Evolutionary conservation across 805 yeast species (phyloP).

Genomic region (Candida suzukii): DNA sequence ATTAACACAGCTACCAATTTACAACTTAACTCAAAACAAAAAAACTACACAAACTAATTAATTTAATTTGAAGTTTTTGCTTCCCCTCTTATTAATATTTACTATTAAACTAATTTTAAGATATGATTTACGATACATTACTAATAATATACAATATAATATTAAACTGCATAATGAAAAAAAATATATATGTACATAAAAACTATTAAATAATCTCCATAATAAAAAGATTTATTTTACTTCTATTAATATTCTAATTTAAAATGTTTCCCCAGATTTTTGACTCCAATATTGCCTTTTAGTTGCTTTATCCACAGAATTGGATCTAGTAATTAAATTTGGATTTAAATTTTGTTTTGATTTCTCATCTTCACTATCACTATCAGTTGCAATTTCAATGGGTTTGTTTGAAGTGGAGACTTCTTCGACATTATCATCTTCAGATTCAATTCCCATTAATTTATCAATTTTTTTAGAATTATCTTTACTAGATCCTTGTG

Average conservation of each 20-base stretch:
- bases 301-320: constrained; percentile 7
- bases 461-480: constrained; percentile 11
- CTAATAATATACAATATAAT: too few species aligned
- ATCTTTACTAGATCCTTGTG: constrained; percentile 9
- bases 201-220: too few species aligned
- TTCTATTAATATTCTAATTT: neutral
- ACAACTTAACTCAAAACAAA: too few species aligned
- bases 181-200: too few species aligned
- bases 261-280: constrained; percentile 22
- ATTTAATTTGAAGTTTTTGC: too few species aligned
- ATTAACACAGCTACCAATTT: neutral
- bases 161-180: too few species aligned
- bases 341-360: constrained; percentile 1
- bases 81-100: too few species aligned
- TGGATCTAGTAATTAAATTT: constrained; percentile 1
- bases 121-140: too few species aligned
- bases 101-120: too few species aligned
- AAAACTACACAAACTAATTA: too few species aligned
- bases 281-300: constrained; percentile 32
- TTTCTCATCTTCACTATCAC: constrained; percentile 4
- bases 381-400: constrained; percentile 18
- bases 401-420: constrained; percentile 16
- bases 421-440: constrained; percentile 9
- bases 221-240: too few species aligned
- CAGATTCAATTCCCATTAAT: constrained; percentile 17